Percentiles rank a stretch among this genome's conserved stretches.
Evolutionary conservation across 169 alveolate genomes (phyloP).

Genomic region (Plasmodium inui): DNA sequence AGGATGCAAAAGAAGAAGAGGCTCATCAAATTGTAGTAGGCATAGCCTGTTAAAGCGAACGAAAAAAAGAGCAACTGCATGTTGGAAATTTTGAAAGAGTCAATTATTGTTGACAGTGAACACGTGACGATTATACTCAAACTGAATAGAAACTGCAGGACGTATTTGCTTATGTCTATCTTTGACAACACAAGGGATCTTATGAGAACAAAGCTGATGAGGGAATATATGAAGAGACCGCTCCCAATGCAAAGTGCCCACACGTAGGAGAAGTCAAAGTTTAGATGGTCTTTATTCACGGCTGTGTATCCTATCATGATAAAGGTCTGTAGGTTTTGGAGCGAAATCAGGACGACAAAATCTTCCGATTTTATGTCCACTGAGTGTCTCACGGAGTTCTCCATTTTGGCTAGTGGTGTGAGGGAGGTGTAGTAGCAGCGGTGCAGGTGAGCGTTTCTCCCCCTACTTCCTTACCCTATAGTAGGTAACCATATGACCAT

Average conservation of each 20-base stretch:
- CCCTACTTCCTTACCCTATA: neutral
- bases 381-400: slow-evolving; percentile 68
- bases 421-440: neutral
- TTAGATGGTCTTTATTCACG: slow-evolving; percentile 31
- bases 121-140: slow-evolving; percentile 68
- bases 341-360: slow-evolving; percentile 78
- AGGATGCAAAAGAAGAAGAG: slow-evolving; percentile 64
- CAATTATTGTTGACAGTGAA: slow-evolving; percentile 59
- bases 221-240: slow-evolving; percentile 73
- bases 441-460: neutral
- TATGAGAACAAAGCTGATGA: slow-evolving; percentile 74
- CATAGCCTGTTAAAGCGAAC: slow-evolving; percentile 79
- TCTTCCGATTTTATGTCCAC: slow-evolving; percentile 78
- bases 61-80: slow-evolving; percentile 76
- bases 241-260: slow-evolving; percentile 76
- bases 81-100: slow-evolving; percentile 71
- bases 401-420: neutral
- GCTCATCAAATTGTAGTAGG: slow-evolving; percentile 75
- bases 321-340: slow-evolving; percentile 77
- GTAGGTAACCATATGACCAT: neutral
- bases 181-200: slow-evolving; percentile 78
- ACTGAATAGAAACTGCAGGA: slow-evolving; percentile 72
- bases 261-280: slow-evolving; percentile 32
- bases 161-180: slow-evolving; percentile 72
- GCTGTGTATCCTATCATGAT: slow-evolving; percentile 77